Evolutionary conservation across 2,329 filamentous ascomycete genomes (phyloP).

Genomic region (Purpureocillium lavendulum): DNA sequence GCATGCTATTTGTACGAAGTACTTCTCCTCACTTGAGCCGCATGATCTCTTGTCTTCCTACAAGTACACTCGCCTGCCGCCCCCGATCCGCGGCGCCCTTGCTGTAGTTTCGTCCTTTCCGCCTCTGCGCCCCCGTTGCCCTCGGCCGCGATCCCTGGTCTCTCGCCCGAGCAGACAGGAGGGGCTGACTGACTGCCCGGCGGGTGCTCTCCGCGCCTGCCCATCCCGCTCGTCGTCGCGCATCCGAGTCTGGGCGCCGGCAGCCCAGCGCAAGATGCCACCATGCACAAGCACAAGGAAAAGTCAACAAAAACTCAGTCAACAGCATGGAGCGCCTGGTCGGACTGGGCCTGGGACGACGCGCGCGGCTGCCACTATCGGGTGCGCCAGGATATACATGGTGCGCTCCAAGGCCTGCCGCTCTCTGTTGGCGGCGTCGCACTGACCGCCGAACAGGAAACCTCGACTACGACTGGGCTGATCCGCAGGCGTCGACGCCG

Average conservation of each 20-base stretch:
- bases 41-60: slow-evolving; percentile 5
- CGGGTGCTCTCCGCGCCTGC: background rate
- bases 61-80: slow-evolving; percentile 7
- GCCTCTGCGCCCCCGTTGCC: background rate
- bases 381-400: slow-evolving; percentile 16
- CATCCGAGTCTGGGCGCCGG: slow-evolving; percentile 2
- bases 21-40: slow-evolving; percentile 2
- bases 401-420: slow-evolving; percentile 7
- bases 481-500: slow-evolving; percentile 4
- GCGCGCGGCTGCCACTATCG: slow-evolving; percentile 11
- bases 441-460: slow-evolving; percentile 6
- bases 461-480: slow-evolving; percentile 12
- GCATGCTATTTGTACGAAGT: no score
- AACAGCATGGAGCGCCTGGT: slow-evolving; percentile 15
- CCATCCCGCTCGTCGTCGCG: background rate
- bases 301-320: slow-evolving; percentile 16
- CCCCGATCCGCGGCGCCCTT: background rate
- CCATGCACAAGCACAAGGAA: slow-evolving; percentile 19
- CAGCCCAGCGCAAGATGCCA: slow-evolving; percentile 15
- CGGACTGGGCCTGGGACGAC: slow-evolving; percentile 16
- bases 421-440: background rate
- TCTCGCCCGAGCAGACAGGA: no score
- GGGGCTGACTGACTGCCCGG: no score
- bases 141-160: no score
- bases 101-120: background rate